Evolutionary conservation across 805 yeast species (phyloP).

Genomic region (Starmerella sirachaensis): DNA sequence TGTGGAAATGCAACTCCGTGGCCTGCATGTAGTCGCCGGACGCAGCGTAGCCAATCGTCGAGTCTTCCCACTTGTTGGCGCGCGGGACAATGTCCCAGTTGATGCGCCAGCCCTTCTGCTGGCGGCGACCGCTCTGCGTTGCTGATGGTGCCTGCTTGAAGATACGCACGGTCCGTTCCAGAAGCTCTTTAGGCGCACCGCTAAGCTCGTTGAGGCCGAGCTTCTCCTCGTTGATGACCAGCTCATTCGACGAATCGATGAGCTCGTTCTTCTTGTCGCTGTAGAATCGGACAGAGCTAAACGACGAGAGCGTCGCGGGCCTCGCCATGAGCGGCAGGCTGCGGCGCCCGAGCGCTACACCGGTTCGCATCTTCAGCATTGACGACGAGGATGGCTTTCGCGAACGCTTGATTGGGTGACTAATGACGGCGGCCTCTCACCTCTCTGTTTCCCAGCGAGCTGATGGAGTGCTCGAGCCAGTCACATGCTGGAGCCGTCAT

Average conservation of each 20-base stretch:
- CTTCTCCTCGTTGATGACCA: slow-evolving; percentile 14
- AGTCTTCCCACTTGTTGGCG: slow-evolving; percentile 82
- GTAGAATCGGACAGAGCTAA: slow-evolving; percentile 2
- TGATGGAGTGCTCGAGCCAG: too few relatives aligned
- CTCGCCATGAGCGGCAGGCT: not conserved
- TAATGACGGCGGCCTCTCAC: too few relatives aligned
- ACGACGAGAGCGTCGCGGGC: not conserved
- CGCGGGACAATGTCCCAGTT: slow-evolving; percentile 75
- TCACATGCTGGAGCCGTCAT: too few relatives aligned
- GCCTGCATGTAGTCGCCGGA: slow-evolving; percentile 71
- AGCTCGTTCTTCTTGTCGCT: slow-evolving; percentile 8
- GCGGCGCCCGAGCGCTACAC: slow-evolving; percentile 1
- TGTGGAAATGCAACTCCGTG: slow-evolving; percentile 58
- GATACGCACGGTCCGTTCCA: slow-evolving; percentile 59
- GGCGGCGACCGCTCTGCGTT: slow-evolving; percentile 54
- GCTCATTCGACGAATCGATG: slow-evolving; percentile 11
- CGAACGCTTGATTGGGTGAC: too few relatives aligned
- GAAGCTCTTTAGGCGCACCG: slow-evolving; percentile 65
- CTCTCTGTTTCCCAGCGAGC: too few relatives aligned
- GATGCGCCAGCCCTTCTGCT: slow-evolving; percentile 47
- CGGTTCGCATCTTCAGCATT: slow-evolving; percentile 6
- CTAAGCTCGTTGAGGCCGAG: slow-evolving; percentile 11
- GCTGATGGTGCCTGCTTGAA: slow-evolving; percentile 69
- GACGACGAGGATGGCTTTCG: too few relatives aligned
- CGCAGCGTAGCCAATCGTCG: slow-evolving; percentile 74